Base-by-base conservation (phyloP, 768 basidiomycete genomes). In the Daedaleopsis sinensis region DNA sequence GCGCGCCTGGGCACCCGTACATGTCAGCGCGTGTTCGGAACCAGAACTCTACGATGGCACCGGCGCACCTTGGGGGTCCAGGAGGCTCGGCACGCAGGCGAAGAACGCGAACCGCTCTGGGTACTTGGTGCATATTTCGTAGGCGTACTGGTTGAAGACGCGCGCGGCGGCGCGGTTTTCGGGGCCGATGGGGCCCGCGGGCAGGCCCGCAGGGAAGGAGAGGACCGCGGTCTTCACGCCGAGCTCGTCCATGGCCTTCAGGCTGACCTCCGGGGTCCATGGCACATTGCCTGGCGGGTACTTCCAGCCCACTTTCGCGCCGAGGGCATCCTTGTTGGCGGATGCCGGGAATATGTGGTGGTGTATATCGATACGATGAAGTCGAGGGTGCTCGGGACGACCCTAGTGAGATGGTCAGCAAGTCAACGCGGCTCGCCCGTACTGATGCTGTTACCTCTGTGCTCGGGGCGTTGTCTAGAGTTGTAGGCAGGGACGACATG, bases 321-420 rank as follows among this genome's bases (percentile, higher is more conserved):
- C 84, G 42, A 72, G 72, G 24, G 74, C 74, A 27, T 68, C 72
- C 66, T 89, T 88, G 62, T 56, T 52, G 21, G 85, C 72, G 50
- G 79, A 76, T 16, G 79, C 70, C 3, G 87, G 81, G 67, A 91
- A 90, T 69, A 84, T 84, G 68, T 92, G 90, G 73, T 91, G 90
- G 68, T 93, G 90, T n/a, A 91, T 74, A 71, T 93, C 90, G 66
- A 93, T 69, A 53, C 71, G 62, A 27, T 24, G 24, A 7, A 12
- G 19, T 55, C 38, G n/a, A 6, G 39, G 8, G 16, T 32, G 19
- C 52, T 51, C 19, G 3, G 27, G 50, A 7, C 24, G 19, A 3
- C 10, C 19, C 23, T 24, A 10, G 47, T 11, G 8, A 24, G 13
- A 13, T 49, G 21, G 23, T 23, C 23, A 21, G 11, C 19, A 15